Base-by-base conservation (phyloP, 495 filamentous ascomycete genomes). In the Barbatosphaeria neglecta region DNA sequence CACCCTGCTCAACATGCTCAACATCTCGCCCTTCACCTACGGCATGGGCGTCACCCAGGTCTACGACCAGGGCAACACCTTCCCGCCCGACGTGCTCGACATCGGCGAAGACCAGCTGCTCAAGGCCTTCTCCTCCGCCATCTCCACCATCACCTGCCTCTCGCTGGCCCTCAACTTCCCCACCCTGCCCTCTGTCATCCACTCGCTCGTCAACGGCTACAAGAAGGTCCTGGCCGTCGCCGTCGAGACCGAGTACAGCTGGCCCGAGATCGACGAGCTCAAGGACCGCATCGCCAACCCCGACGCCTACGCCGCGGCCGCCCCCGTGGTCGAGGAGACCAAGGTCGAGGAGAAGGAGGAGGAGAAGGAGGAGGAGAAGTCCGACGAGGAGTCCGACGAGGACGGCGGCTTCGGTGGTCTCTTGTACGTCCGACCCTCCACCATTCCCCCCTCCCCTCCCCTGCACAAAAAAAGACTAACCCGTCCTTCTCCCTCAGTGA, bases 1-100 rank as follows among this genome's bases (percentile, higher is more conserved):
- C 56, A 90, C 90, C 57, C 79, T 99, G 50, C 82, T 99, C 51
- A 99, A 97, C 85, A 84, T 99, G 89, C 74, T 99, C 62, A 97
- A 96, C 82, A 99, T 99, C 76, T 96, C 90, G 52, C 92, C 93
- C 69, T 98, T 97, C 83, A 99, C 93, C 63, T 99, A 99, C 72
- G 92, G 92, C 74, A 93, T 99, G 87, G 82, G 82, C 66, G 84
- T 99, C 57, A 22, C 76, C 35, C 93, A 97, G 76, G 83, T 99
- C 61, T 99, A 99, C 77, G 87, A 97, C 70, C 70, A 87, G 54
- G 92, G 92, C 54, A 90, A 97, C 77, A 79, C 77, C 58, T 99
- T 99, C 78, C 64, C 76, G 51, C 68, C 87, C 35, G 66, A 61
- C 43, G 86, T 99, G 52, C 77, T 99, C 44, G 92, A 99, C 64